Base-by-base conservation (phyloP, 257 asterid genomes). In the Nicotiana paniculata region DNA sequence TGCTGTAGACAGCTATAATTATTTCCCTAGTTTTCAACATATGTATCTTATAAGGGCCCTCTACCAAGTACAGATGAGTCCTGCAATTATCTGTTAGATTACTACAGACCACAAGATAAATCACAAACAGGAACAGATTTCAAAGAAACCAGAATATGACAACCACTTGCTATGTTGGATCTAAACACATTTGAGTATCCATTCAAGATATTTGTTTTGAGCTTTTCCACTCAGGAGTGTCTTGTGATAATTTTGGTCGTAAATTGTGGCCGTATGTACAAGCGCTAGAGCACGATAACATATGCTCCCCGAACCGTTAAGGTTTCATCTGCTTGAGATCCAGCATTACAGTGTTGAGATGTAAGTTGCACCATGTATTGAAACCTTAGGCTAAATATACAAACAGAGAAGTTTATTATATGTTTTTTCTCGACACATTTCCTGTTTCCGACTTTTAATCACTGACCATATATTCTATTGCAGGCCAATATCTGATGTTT, bases 401-500 rank as follows among this genome's bases (percentile, higher is more conserved):
- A 48, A 74, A 48, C 62, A 21, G 59, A 46, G 39, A 72, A 46
- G 8, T 48, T 12, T 2, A 43, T 70, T 43, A 51, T 43, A 43
- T 69, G 1, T n/a, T 58, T 46, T 72, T 21, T 48, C 15, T 46
- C 24, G 59, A 70, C 33, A 13, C 37, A 11, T 43, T 2, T 28
- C 59, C 6, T 39, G 78, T 70, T 21, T 43, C 11, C 15, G 48
- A 24, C 35, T 48, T 46, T 24, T 72, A 61, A 75, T 51, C 26
- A 51, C 4, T 28, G 39, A 74, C 11, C 1, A 74, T 46, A 48
- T 51, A 21, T 51, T 51, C 61, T 75, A 26, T 85, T 89, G 86
- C 97, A 96, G 99, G 99, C 97, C 99, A 6, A 90, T 93, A 85
- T 96, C 99, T 33, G 98, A 96, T 79, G 98, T 94, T 85, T 92